Conservation (phyloP, 129 eudicot species). For the Arctium lappa region DNA sequence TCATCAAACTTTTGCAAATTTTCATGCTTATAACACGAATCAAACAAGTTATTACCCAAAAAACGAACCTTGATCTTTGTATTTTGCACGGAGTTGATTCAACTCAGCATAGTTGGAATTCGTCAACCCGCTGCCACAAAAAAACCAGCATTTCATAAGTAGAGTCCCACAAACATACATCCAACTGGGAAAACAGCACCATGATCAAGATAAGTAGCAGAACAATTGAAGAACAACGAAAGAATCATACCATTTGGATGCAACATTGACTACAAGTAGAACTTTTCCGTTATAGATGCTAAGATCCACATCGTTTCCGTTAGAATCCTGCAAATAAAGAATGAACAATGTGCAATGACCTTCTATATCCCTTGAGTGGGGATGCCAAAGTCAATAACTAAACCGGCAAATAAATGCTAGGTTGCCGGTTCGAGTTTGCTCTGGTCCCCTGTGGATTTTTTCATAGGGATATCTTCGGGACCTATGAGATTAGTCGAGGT, state of each 20-base stretch:
- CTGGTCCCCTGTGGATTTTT: too few relatives aligned
- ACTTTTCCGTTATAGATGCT: slow-evolving; percentile 58
- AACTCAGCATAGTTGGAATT: slow-evolving; percentile 82
- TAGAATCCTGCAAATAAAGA: slow-evolving; percentile 38
- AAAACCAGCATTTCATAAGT: slow-evolving; percentile 10
- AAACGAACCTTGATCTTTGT: slow-evolving; percentile 71
- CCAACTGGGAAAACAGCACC: neutral
- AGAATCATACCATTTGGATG: slow-evolving; percentile 57
- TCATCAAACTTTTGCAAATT: neutral
- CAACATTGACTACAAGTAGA: slow-evolving; percentile 59
- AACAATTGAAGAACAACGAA: neutral
- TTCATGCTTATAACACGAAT: neutral
- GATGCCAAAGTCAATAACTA: neutral
- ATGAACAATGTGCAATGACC: neutral
- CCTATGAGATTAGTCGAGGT: too few relatives aligned
- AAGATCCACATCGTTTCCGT: slow-evolving; percentile 45
- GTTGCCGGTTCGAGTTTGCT: too few relatives aligned
- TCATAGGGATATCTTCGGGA: too few relatives aligned
- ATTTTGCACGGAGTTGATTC: slow-evolving; percentile 64
- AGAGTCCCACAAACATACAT: neutral
- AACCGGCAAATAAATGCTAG: too few relatives aligned
- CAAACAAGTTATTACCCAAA: neutral
- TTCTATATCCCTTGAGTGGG: neutral
- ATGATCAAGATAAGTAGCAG: neutral
- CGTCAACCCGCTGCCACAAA: slow-evolving; percentile 72